Evolutionary conservation across 2,329 filamentous ascomycete species (phyloP).

Genomic region (Pestalotiopsis sp.): DNA sequence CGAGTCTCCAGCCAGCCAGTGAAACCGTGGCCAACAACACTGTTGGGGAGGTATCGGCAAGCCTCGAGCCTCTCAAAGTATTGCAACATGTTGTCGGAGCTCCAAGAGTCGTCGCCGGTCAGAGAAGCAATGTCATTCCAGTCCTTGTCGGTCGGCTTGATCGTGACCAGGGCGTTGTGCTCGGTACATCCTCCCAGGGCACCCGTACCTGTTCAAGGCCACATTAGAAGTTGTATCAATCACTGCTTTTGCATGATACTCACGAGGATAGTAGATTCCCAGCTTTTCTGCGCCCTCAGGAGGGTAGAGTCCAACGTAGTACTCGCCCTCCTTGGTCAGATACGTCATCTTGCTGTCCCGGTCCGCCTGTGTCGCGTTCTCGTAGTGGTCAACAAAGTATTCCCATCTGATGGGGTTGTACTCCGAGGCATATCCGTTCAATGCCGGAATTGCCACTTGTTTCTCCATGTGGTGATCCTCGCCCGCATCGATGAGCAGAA

Average conservation of each 20-base stretch:
- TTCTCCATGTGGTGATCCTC: slow-evolving; percentile 54
- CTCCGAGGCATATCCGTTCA: slow-evolving; percentile 56
- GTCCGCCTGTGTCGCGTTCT: slow-evolving; percentile 52
- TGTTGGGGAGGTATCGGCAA: slow-evolving; percentile 35
- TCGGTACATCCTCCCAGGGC: slow-evolving; percentile 40
- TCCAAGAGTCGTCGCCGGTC: slow-evolving; percentile 30
- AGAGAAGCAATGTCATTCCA: slow-evolving; percentile 44
- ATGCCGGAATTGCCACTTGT: slow-evolving; percentile 57
- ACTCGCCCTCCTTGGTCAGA: slow-evolving; percentile 48
- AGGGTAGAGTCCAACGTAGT: slow-evolving; percentile 56
- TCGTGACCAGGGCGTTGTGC: slow-evolving; percentile 28
- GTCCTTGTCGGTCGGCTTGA: slow-evolving; percentile 46
- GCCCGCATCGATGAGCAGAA: slow-evolving; percentile 28
- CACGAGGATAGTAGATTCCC: slow-evolving; percentile 61
- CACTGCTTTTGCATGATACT: slow-evolving; percentile 19
- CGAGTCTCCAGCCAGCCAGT: slow-evolving; percentile 26
- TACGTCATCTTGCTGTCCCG: slow-evolving; percentile 64
- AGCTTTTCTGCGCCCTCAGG: slow-evolving; percentile 52
- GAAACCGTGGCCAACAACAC: slow-evolving; percentile 36
- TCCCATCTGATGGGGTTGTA: slow-evolving; percentile 61
- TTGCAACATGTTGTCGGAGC: slow-evolving; percentile 26
- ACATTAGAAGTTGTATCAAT: background rate
- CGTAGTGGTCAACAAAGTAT: slow-evolving; percentile 66
- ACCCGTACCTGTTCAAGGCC: slow-evolving; percentile 31
- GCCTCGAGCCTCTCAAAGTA: slow-evolving; percentile 28